phyloP scores from a whole-genome alignment of 768 basidiomycete species.

The Suillus bovinus region DNA sequence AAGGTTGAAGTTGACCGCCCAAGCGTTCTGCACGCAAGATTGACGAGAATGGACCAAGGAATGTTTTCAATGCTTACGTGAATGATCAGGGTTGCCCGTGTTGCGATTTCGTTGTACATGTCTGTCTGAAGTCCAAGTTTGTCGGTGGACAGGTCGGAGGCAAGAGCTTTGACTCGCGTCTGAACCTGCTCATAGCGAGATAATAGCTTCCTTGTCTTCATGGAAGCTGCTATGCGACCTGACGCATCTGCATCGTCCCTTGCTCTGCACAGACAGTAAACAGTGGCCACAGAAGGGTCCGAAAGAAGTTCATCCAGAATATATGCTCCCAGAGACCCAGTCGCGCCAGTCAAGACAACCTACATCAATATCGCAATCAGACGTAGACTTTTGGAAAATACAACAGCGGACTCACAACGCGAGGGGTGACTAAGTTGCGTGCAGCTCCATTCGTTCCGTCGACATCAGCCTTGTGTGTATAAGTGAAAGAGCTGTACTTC shows the following conservation, averaged over 20 bases:
- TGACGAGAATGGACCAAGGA: background rate
- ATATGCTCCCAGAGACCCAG: constrained; percentile 56
- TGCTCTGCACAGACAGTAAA: constrained; percentile 55
- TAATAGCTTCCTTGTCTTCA: constrained; percentile 37
- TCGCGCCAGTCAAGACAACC: constrained; percentile 50
- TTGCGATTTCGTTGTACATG: constrained; percentile 37
- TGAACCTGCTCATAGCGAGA: constrained; percentile 13
- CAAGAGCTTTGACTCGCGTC: constrained; percentile 40
- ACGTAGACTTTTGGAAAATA: constrained; percentile 13
- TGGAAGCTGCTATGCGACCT: constrained; percentile 41
- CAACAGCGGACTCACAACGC: constrained; percentile 6
- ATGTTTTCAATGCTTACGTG: constrained; percentile 33
- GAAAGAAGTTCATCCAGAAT: constrained; percentile 47
- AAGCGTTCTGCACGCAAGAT: constrained; percentile 42
- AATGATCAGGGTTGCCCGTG: constrained; percentile 44
- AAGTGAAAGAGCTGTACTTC: constrained; percentile 32
- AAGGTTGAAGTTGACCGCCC: constrained; percentile 58
- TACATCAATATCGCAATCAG: constrained; percentile 2
- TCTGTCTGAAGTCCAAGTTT: constrained; percentile 40
- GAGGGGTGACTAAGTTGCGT: constrained; percentile 7
- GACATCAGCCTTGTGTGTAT: background rate
- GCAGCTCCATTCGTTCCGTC: constrained; percentile 16
- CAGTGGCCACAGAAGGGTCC: constrained; percentile 36
- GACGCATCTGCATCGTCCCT: constrained; percentile 43
- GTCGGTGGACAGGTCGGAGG: constrained; percentile 43